Evolutionary conservation across 2,329 filamentous ascomycete species (phyloP).

Genomic region (Ascocoryne sarcoides): DNA sequence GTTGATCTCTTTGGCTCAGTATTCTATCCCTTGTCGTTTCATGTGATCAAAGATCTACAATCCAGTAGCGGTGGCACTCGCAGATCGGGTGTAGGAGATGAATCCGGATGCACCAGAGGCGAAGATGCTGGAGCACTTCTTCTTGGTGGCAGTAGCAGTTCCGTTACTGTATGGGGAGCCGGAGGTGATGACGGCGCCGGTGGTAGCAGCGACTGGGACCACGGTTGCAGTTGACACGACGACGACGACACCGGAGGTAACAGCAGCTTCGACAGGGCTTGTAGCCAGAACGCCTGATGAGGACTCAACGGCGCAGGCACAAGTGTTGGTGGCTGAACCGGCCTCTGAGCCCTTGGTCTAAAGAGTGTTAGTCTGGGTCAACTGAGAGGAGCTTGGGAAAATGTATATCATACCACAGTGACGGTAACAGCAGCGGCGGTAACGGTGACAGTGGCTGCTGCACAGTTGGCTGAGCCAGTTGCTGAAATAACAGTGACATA

Average conservation of each 20-base stretch:
- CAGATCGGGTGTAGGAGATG: slow-evolving; percentile 15
- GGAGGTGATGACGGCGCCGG: slow-evolving; percentile 13
- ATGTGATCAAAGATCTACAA: no score
- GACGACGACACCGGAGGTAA: slow-evolving; percentile 5
- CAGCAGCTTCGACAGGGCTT: slow-evolving; percentile 4
- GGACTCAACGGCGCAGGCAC: slow-evolving; percentile 2
- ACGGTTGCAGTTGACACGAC: slow-evolving; percentile 21
- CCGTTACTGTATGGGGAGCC: slow-evolving; percentile 22
- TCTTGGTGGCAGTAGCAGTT: slow-evolving; percentile 16
- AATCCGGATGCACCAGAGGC: slow-evolving; percentile 19
- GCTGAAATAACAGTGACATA: slow-evolving; percentile 4
- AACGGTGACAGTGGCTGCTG: slow-evolving; percentile 24
- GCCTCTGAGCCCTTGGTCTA: slow-evolving; percentile 3
- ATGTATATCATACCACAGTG: slow-evolving; percentile 26
- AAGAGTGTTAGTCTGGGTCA: slow-evolving; percentile 11
- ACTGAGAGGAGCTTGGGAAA: slow-evolving; percentile 2
- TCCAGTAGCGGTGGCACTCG: slow-evolving; percentile 5
- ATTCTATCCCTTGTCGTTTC: no score
- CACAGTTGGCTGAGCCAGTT: slow-evolving; percentile 10
- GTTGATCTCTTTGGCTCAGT: no score
- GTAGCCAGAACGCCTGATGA: no score
- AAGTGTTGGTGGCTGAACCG: slow-evolving; percentile 3
- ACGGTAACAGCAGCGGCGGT: slow-evolving; percentile 18
- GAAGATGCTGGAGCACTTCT: slow-evolving; percentile 19
- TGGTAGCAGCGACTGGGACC: slow-evolving; percentile 17